Evolutionary conservation across 1,139 yeast species (phyloP), one percentile per base, ranked within the genome.

Genomic region (Suhomyces ambrosiae): DNA sequence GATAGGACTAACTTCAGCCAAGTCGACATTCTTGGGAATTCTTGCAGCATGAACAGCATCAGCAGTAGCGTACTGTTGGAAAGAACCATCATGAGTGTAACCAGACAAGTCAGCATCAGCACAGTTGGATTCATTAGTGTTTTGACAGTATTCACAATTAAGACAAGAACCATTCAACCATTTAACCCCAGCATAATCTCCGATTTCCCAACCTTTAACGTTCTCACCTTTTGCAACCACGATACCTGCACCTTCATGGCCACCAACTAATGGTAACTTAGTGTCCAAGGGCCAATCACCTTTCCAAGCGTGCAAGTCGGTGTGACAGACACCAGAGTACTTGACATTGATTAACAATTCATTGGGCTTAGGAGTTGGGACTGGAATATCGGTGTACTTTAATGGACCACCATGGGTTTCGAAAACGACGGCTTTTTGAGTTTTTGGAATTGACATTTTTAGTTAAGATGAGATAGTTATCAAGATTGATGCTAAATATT

Each of bases 41-140:
- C 76, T 73, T 27, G 95, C 94, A 38, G 94, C 95, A 60, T 86
- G 95, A 43, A 84, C 76, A 32, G 92, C 92, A 63, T 85, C 90
- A 43, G 94, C 88, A 35, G 89, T 82, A 26, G 88, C 88, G 53
- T 80, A 83, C 63, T 83, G 83, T 65, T 82, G 87, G 79, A 83
- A 83, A 25, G 88, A 79, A 56, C 90, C 90, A 58, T 83, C 88
- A 53, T 82, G 88, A 14, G 88, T 82, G 68, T 80, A 82, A 61
- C 89, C 89, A 11, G 87, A 80, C 47, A 82, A 68, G 55, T 80
- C 87, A 35, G 86, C 87, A 9, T 72, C 57, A 23, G 78, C 66
- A 74, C 89, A 82, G 61, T 78, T 80, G 48, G 88, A 75, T 65
- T 82, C 89, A 47, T 68, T 68, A 51, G 82, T 76, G 46, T 65